Evolutionary conservation across 2,329 filamentous ascomycete genomes (phyloP).

Genomic region (Colletotrichum spaethianum): DNA sequence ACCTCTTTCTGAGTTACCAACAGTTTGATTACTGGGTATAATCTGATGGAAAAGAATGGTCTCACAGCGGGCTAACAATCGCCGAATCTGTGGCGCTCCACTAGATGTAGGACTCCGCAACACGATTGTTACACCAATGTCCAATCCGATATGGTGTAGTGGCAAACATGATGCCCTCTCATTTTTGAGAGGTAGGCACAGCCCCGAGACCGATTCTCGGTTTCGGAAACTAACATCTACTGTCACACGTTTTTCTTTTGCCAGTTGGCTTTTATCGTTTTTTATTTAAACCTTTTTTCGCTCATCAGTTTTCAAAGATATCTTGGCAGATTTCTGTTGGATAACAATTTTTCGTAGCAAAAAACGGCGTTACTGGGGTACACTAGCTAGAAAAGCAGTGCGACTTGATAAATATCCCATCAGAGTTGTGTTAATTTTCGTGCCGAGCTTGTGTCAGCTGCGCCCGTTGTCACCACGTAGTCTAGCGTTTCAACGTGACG

Average conservation of each 20-base stretch:
- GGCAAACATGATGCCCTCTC: constrained; percentile 11
- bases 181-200: constrained; percentile 6
- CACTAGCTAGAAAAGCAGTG: no score
- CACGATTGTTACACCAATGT: not conserved
- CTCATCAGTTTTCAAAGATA: no score
- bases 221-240: not conserved
- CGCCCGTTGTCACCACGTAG: not conserved
- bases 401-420: no score
- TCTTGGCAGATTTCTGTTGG: no score
- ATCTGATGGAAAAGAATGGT: no score
- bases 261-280: no score
- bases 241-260: not conserved
- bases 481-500: not conserved
- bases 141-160: constrained; percentile 1
- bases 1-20: not conserved
- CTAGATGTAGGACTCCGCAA: not conserved
- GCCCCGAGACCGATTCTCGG: not conserved
- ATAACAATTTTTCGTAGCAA: no score
- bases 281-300: not conserved
- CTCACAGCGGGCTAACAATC: no score
- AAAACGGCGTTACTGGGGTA: no score
- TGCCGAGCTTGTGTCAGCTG: not conserved
- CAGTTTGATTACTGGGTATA: not conserved
- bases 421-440: no score
- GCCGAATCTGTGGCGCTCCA: not conserved